These are phyloP conservation scores for Nemania diffusa DNA, from an alignment of 2,329 filamentous ascomycete genomes.

Conservation along the genomic window DNA sequence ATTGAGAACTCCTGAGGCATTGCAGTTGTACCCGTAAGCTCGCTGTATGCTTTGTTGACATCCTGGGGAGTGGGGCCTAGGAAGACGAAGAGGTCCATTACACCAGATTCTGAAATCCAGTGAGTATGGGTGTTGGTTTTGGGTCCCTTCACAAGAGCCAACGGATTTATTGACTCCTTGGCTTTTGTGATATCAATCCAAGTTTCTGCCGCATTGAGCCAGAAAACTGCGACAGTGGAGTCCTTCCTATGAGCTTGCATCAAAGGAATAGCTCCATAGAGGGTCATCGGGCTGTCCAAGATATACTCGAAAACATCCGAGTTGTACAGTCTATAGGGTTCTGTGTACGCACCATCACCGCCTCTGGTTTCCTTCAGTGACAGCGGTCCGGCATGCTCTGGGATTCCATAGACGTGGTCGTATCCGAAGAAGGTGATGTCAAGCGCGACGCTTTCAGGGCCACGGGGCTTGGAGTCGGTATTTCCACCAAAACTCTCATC, in stretches of 20 bases:
- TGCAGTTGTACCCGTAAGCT: conserved; percentile 90
- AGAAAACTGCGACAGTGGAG: conserved; percentile 95
- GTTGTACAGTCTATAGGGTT: conserved; percentile 96
- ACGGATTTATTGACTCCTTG: conserved; percentile 77
- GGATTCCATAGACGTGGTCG: conserved; percentile 91
- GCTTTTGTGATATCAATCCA: conserved; percentile 95
- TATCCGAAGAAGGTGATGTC: conserved; percentile 95
- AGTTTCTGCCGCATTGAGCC: conserved; percentile 96
- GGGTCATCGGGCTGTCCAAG: conserved; percentile 95
- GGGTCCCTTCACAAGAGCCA: conserved; percentile 75
- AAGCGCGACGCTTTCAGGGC: conserved; percentile 89
- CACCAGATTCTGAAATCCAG: conserved; percentile 93
- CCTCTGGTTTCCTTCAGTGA: conserved; percentile 92
- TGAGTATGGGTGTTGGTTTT: conserved; percentile 87
- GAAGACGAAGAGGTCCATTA: conserved; percentile 94
- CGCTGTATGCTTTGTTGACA: conserved; percentile 82
- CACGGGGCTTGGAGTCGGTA: conserved; percentile 93
- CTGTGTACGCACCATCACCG: conserved; percentile 82
- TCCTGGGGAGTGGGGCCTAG: conserved; percentile 88
- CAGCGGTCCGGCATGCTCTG: conserved; percentile 88
- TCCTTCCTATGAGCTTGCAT: conserved; percentile 97
- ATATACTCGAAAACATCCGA: conserved; percentile 98
- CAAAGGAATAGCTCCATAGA: conserved; percentile 96
- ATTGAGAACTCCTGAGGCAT: conserved; percentile 93
- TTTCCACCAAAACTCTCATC: conserved; percentile 96